Evolutionary conservation across 129 eudicot species (phyloP), one percentile per base, ranked within the genome.

Genomic region (Flaveria sonorensis): DNA sequence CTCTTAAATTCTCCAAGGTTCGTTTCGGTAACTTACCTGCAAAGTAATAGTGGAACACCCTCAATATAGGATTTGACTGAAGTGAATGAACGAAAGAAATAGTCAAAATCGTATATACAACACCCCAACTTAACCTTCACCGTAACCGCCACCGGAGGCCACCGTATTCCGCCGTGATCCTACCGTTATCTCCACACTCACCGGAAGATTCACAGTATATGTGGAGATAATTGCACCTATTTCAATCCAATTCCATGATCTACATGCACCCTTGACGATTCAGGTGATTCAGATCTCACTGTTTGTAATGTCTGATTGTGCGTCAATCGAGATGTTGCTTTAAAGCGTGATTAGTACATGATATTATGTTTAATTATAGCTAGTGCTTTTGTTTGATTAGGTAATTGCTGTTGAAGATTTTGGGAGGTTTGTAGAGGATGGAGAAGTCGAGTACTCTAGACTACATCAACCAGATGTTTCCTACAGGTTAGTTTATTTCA

Each of bases 391-490:
- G 51, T 56, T 66, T 74, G 68, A 73, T 80, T 30, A 80, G 84
- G 79, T 74, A 46, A 65, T 80, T 68, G 74, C 51, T 67, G 66
- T 24, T 52, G 16, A 14, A 26, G 53, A 13, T 28, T 72, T 72
- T 32, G 75, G 46, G 69, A 71, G 82, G 63, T 78, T 56, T 55
- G 81, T 61, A 39, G 64, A 77, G 87, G 75, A 85, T 87, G 86
- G 94, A 92, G 67, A 95, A 95, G 79, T 85, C 89, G 64, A 89
- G 87, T 77, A 92, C 97, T 71, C 64, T 95, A 87, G 97, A 95
- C 70, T 92, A 95, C 83, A 95, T 95, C 76, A 95, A 95, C 79
- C 96, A 92, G 86, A 95, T 91, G 96, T 95, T 95, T 30, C 99
- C 99, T 64, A 91, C 99, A 77, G 99, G 99, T 91, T 52, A 60